Conservation (phyloP, 768 basidiomycete species). For the Leccinum obscurum region DNA sequence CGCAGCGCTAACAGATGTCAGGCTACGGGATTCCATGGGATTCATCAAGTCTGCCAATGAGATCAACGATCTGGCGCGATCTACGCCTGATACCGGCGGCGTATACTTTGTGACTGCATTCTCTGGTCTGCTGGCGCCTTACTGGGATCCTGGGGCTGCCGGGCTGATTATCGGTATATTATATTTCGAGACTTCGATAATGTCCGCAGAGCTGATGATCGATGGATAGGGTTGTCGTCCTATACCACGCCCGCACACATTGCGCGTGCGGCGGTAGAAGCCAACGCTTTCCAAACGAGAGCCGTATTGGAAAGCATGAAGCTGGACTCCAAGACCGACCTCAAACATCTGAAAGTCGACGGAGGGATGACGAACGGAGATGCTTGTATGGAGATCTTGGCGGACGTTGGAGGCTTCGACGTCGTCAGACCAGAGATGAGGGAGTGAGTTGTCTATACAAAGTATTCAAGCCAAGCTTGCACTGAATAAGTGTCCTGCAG, state of each 20-base stretch:
- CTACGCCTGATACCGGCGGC: constrained; percentile 79
- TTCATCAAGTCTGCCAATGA: constrained; percentile 80
- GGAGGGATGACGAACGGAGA: constrained; percentile 99
- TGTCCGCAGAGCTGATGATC: background rate
- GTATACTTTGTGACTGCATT: constrained; percentile 98
- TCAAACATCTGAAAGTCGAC: constrained; percentile 90
- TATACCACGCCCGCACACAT: constrained; percentile 93
- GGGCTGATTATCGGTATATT: constrained; percentile 76
- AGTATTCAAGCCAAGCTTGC: background rate
- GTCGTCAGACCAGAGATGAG: constrained; percentile 95
- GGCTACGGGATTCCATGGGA: constrained; percentile 87
- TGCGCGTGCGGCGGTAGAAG: constrained; percentile 92
- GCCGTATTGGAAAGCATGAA: constrained; percentile 97
- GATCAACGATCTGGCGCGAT: constrained; percentile 80
- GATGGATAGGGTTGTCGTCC: constrained; percentile 62
- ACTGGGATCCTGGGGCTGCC: constrained; percentile 94
- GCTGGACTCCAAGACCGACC: constrained; percentile 75
- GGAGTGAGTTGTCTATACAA: constrained; percentile 60
- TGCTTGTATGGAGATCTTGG: constrained; percentile 81
- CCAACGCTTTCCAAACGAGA: constrained; percentile 93
- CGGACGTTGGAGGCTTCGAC: constrained; percentile 88
- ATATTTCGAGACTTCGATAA: constrained; percentile 1
- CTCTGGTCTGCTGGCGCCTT: constrained; percentile 93
- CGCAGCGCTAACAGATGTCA: constrained; percentile 20
- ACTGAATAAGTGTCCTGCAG: constrained; percentile 35